phyloP scores from a whole-genome alignment of 179 eudicot genomes.

The Actinidia arguta region DNA sequence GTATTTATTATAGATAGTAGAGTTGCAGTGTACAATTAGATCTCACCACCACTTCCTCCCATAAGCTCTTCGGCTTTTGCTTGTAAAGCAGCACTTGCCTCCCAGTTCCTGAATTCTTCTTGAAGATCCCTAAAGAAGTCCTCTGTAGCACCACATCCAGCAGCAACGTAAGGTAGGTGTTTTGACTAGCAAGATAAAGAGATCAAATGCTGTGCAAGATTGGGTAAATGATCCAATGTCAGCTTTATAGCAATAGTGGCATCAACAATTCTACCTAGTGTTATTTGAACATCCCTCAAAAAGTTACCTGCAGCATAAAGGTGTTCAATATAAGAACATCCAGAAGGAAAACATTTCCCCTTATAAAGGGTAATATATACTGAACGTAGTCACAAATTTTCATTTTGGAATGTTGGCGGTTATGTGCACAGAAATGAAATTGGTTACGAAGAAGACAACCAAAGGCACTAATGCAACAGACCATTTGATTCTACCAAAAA shows the following conservation, averaged over 20 bases:
- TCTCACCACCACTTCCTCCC: conserved; percentile 95
- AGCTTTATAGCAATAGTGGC: conserved; percentile 33
- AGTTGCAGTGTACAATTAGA: not conserved
- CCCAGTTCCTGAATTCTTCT: conserved; percentile 92
- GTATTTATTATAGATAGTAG: not conserved
- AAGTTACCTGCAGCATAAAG: conserved; percentile 93
- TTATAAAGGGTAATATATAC: not conserved
- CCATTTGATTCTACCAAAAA: no score
- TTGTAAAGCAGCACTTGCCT: conserved; percentile 76
- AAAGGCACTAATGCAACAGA: not conserved
- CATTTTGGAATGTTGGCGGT: not conserved
- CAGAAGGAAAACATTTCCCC: conserved; percentile 11
- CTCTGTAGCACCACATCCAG: conserved; percentile 51
- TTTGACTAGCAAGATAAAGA: conserved; percentile 15
- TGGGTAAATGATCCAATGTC: conserved; percentile 21
- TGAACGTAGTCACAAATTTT: not conserved
- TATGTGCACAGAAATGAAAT: not conserved
- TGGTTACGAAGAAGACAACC: not conserved
- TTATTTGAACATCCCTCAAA: conserved; percentile 89
- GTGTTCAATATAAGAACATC: conserved; percentile 51
- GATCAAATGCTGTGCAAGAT: not conserved
- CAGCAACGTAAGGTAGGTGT: conserved; percentile 13
- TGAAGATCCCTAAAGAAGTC: conserved; percentile 93
- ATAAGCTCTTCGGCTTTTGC: conserved; percentile 95
- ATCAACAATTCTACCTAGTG: conserved; percentile 81